These are phyloP conservation scores for Pulveroboletus frians DNA, from an alignment of 768 basidiomycete species.

Conservation along the genomic window DNA sequence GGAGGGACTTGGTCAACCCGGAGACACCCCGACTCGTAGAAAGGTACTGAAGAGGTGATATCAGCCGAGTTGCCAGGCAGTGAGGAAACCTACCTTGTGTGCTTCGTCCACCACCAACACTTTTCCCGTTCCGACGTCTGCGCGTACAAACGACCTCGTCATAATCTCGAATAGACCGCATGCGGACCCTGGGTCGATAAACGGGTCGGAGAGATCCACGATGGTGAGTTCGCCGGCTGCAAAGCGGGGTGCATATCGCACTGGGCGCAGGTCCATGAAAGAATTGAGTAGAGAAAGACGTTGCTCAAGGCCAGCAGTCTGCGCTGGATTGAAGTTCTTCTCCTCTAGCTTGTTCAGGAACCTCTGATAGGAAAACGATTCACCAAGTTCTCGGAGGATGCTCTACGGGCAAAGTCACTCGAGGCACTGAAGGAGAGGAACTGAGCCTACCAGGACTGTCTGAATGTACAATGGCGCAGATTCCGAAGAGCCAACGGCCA, in stretches of 20 bases:
- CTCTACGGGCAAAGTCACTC: conserved; percentile 26
- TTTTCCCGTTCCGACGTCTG: conserved; percentile 53
- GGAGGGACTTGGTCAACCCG: conserved; percentile 51
- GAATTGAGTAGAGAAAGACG: conserved; percentile 51
- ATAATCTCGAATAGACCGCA: conserved; percentile 65
- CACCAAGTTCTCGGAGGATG: conserved; percentile 57
- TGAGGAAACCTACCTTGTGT: conserved; percentile 48
- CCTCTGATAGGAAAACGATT: conserved; percentile 43
- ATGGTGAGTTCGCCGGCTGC: conserved; percentile 53
- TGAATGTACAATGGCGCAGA: conserved; percentile 62
- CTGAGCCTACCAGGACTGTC: conserved; percentile 46
- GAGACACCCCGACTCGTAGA: conserved; percentile 38
- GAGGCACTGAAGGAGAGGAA: background rate
- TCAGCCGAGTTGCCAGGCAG: background rate
- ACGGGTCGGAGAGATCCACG: conserved; percentile 64
- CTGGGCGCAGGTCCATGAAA: conserved; percentile 38
- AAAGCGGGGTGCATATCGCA: conserved; percentile 35
- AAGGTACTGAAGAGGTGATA: conserved; percentile 42
- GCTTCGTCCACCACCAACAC: conserved; percentile 68
- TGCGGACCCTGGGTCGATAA: conserved; percentile 57
- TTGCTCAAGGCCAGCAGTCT: conserved; percentile 53
- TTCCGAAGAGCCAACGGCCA: conserved; percentile 57
- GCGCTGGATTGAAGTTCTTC: conserved; percentile 49
- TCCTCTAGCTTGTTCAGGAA: conserved; percentile 43
- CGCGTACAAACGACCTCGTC: conserved; percentile 54